These are phyloP conservation scores for Microdochium trichocladiopsis DNA, from an alignment of 2,329 filamentous ascomycete species.

Conservation along the genomic window DNA sequence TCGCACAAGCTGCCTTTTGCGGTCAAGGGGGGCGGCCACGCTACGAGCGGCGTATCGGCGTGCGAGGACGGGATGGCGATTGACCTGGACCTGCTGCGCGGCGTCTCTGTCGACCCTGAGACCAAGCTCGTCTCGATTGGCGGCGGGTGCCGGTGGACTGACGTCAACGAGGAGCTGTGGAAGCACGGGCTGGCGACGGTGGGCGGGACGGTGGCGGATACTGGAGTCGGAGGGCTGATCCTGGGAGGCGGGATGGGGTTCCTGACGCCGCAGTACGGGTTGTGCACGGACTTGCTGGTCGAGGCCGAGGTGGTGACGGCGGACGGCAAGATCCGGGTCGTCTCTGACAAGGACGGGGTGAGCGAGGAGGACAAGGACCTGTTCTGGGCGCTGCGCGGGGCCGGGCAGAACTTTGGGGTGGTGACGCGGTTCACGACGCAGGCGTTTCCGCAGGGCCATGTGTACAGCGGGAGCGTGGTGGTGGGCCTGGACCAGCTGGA, in stretches of 20 bases:
- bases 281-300: constrained; percentile 45
- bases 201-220: constrained; percentile 56
- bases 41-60: constrained; percentile 41
- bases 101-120: constrained; percentile 37
- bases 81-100: constrained; percentile 42
- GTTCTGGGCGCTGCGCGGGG: constrained; percentile 51
- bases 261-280: constrained; percentile 44
- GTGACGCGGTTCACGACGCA: constrained; percentile 36
- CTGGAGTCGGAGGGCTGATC: constrained; percentile 50
- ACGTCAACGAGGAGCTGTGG: constrained; percentile 44
- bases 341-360: constrained; percentile 19
- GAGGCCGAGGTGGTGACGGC: constrained; percentile 44
- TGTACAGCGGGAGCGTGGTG: constrained; percentile 21
- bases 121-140: constrained; percentile 37
- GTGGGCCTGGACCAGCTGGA: constrained; percentile 17
- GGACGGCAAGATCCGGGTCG: constrained; percentile 27
- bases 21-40: constrained; percentile 49
- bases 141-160: constrained; percentile 45
- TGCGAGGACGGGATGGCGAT: constrained; percentile 46
- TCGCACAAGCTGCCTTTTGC: constrained; percentile 39
- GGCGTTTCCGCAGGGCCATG: constrained; percentile 19
- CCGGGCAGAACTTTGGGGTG: constrained; percentile 54
- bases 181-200: constrained; percentile 48
- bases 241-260: constrained; percentile 52
- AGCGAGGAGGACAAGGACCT: constrained; percentile 33